Conservation (phyloP, 805 yeast species). For the Ogataea methylovora region DNA sequence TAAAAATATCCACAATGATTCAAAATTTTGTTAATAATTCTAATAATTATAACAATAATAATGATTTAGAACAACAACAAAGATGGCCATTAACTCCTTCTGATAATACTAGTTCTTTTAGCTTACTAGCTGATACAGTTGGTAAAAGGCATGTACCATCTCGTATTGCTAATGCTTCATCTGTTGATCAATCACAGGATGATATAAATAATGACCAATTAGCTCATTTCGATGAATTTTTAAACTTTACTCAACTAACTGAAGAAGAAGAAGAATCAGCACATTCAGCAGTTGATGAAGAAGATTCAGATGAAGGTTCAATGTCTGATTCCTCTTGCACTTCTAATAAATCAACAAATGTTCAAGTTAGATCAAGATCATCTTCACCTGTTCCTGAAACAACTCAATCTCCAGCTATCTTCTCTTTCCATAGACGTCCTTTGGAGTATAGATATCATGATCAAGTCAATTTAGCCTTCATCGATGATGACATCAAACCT, state of each 20-base stretch:
- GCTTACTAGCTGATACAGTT: not conserved
- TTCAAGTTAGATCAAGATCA: not conserved
- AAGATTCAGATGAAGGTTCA: constrained; percentile 1
- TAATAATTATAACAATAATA: constrained; percentile 3
- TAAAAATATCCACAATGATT: constrained; percentile 4
- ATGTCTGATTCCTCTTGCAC: not conserved
- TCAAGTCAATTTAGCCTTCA: constrained; percentile 1
- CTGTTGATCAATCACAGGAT: too few species aligned
- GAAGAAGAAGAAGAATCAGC: constrained; percentile 8
- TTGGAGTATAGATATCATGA: constrained; percentile 3
- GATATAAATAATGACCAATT: constrained; percentile 3
- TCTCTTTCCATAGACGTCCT: constrained; percentile 1
- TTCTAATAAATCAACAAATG: constrained; percentile 1
- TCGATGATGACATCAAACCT: constrained; percentile 1
- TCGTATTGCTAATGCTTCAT: too few species aligned
- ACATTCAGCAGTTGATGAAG: not conserved
- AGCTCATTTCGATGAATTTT: constrained; percentile 13
- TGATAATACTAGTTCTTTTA: constrained; percentile 1
- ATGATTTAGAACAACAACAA: not conserved
- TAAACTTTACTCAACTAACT: constrained; percentile 7
- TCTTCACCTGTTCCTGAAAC: not conserved
- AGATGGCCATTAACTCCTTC: constrained; percentile 3
- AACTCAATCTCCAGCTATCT: not conserved
- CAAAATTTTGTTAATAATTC: constrained; percentile 13
- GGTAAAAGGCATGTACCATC: too few species aligned